A percentile compares a stretch with the other conserved stretches of the same genome.
phyloP scores from a whole-genome alignment of 2,329 filamentous ascomycete genomes.

The Diaporthe eres region DNA sequence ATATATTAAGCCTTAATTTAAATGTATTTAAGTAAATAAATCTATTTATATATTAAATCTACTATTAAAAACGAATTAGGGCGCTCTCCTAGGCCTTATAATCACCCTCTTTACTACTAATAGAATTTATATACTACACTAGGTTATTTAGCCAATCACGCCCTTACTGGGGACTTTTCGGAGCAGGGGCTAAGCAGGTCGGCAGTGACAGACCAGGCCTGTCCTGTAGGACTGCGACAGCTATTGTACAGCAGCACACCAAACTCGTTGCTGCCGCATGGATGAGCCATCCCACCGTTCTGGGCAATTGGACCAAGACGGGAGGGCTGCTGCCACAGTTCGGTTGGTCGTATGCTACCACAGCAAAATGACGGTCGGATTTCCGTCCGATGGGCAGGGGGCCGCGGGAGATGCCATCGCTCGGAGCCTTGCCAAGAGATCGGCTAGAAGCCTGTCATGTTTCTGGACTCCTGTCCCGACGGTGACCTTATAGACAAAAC shows the following conservation, averaged over 20 bases:
- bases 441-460: conserved; percentile 24
- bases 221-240: background rate
- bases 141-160: too few species aligned
- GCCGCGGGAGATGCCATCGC: conserved; percentile 3
- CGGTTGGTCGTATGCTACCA: background rate
- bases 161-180: background rate
- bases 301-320: background rate
- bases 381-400: conserved; percentile 18
- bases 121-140: too few species aligned
- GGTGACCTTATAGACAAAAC: background rate
- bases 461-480: background rate
- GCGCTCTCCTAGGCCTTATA: too few species aligned
- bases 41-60: too few species aligned
- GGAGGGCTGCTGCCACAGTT: background rate
- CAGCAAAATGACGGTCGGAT: background rate
- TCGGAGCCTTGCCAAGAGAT: conserved; percentile 25
- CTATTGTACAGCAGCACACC: background rate
- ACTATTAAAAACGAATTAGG: too few species aligned
- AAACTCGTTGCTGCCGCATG: background rate
- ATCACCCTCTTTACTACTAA: too few species aligned
- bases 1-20: too few species aligned
- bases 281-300: conserved; percentile 2
- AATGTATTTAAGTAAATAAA: too few species aligned
- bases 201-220: background rate
- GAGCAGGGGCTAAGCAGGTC: background rate